Conservation (phyloP, 2,329 filamentous ascomycete genomes). For the Alternaria sp. region DNA sequence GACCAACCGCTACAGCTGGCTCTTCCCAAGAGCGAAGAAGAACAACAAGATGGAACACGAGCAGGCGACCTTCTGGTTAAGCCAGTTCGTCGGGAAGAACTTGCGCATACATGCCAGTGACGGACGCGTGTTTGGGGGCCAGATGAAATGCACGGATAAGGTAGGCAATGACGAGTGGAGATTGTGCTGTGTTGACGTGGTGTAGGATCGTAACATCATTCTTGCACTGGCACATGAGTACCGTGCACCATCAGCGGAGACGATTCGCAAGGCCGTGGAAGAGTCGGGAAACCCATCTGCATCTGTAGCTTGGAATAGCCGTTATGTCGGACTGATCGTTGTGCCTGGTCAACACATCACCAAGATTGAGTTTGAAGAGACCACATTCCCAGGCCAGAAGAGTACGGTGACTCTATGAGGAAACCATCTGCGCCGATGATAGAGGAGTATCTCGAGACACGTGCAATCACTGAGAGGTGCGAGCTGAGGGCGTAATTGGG, state of each 20-base stretch:
- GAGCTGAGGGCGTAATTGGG: not conserved
- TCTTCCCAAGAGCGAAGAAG: conserved; percentile 29
- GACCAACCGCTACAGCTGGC: conserved; percentile 29
- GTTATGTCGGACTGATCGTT: conserved; percentile 88
- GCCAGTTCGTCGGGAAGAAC: conserved; percentile 76
- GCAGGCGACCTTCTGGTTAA: conserved; percentile 65
- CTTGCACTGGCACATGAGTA: conserved; percentile 89
- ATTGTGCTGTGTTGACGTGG: conserved; percentile 5
- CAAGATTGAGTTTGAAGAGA: conserved; percentile 86
- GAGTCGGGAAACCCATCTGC: conserved; percentile 56
- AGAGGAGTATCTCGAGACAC: not conserved
- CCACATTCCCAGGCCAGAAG: conserved; percentile 33
- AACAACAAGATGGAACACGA: conserved; percentile 58
- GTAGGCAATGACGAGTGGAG: conserved; percentile 59
- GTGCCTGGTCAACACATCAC: conserved; percentile 85
- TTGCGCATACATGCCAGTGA: conserved; percentile 83
- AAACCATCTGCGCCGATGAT: not conserved
- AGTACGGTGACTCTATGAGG: conserved; percentile 35
- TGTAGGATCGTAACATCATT: conserved; percentile 85
- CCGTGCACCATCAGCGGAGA: conserved; percentile 68
- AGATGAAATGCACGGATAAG: conserved; percentile 93
- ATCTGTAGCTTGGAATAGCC: conserved; percentile 76
- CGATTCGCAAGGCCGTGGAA: conserved; percentile 51
- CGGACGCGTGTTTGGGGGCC: conserved; percentile 85
- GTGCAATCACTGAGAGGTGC: not conserved